Conservation (phyloP, 257 asterid species). For the Prunella vulgaris region DNA sequence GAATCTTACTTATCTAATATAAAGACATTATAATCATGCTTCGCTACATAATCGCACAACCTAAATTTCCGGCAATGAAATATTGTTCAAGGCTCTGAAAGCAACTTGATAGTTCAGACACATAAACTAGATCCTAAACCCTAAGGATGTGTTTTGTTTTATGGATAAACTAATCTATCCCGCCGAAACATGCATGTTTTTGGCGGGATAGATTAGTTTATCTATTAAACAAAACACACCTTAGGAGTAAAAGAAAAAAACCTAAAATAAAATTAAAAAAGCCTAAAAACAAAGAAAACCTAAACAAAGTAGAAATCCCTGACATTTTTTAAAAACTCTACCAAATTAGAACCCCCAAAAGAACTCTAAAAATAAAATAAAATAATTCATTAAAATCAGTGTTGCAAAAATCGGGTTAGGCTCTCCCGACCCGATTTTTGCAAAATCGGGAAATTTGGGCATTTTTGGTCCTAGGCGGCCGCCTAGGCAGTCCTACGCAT, state of each 20-base stretch:
- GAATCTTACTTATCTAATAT: background rate
- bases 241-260: background rate
- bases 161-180: too few relatives aligned
- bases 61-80: background rate
- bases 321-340: too few relatives aligned
- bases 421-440: too few relatives aligned
- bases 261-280: background rate
- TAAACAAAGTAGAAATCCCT: background rate
- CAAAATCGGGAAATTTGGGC: too few relatives aligned
- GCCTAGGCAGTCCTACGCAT: too few relatives aligned
- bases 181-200: too few relatives aligned
- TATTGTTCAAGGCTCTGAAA: background rate
- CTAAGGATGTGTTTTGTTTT: too few relatives aligned
- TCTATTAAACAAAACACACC: too few relatives aligned
- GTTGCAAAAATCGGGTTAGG: too few relatives aligned
- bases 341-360: background rate
- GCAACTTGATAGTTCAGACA: background rate
- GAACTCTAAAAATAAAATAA: background rate
- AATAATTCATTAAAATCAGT: background rate
- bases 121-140: background rate
- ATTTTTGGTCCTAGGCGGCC: too few relatives aligned
- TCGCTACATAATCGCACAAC: background rate
- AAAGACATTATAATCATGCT: constrained; percentile 10
- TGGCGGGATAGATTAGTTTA: too few relatives aligned
- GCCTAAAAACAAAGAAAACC: background rate